Percentiles rank a stretch among this genome's conserved stretches.
These are phyloP conservation scores for Camelina sativa DNA, from an alignment of 345 rosid species.

Conservation along the genomic window DNA sequence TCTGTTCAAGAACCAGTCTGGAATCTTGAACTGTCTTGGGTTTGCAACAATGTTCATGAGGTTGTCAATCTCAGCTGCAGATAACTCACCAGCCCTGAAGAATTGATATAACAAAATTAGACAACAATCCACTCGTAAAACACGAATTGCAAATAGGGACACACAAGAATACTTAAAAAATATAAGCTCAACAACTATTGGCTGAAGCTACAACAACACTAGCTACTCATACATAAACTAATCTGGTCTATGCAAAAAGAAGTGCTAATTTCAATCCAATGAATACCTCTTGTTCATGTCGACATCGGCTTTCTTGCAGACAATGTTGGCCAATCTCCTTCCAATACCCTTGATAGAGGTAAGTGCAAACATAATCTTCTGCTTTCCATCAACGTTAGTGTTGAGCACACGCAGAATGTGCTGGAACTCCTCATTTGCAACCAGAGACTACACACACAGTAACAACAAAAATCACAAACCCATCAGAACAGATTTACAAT, in stretches of 20 bases:
- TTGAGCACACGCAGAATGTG: constrained; percentile 94
- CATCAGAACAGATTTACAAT: not conserved
- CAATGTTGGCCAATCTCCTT: constrained; percentile 82
- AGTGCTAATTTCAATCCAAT: not conserved
- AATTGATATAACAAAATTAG: not conserved
- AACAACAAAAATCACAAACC: not conserved
- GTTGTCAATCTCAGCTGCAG: constrained; percentile 85
- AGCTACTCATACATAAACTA: not conserved
- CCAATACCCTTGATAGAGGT: constrained; percentile 97
- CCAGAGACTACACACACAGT: constrained; percentile 62
- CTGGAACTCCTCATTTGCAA: constrained; percentile 88
- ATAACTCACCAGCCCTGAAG: constrained; percentile 80
- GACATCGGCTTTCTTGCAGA: constrained; percentile 95
- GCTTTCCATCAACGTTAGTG: constrained; percentile 92
- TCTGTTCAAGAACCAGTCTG: constrained; percentile 93
- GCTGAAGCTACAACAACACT: too few species aligned
- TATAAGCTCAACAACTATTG: not conserved
- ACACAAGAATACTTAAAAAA: not conserved
- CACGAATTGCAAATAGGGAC: not conserved
- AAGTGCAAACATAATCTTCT: constrained; percentile 89
- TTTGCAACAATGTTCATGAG: constrained; percentile 86
- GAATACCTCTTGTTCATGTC: constrained; percentile 91
- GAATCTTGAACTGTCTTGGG: constrained; percentile 89
- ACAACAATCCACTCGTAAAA: not conserved
- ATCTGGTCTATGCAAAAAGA: not conserved